Base-by-base conservation (phyloP, 2,329 filamentous ascomycete species). In the Beauveria sp. region DNA sequence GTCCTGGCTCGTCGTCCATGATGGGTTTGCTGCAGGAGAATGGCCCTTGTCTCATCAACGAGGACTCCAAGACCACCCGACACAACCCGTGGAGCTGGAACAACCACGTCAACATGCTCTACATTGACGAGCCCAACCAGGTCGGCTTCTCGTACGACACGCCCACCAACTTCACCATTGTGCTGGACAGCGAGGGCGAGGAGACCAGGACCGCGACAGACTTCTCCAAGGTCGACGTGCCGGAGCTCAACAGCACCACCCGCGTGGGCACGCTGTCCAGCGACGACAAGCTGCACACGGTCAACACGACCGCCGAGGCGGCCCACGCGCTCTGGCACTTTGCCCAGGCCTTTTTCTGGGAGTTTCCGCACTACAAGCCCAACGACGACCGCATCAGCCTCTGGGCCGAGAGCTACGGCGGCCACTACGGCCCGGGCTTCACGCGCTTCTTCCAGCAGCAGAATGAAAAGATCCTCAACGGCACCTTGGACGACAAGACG, bases 341-440 rank as follows among this genome's bases (percentile, higher is more conserved):
- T 71, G 70, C 87, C n/a, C 84, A 88, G 69, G 80, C 77, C 14
- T 87, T 84, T 73, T 69, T 89, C 65, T 75, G 73, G 26, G 74
- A 78, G 20, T 87, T 87, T 62, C 84, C 84, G 0, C 76, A 83
- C 65, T 84, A 85, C 70, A 82, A 81, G 62, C 82, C 80, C 2
- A 72, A 73, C 34, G 75, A 79, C 63, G 75, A 80, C 55, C 82
- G 84, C 14, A 79, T 90, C 56, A 86, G 86, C 67, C 73, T 90
- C 2, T 89, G 88, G 68, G 80, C 86, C 0, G 86, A 90, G 72
- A 87, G 84, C 70, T 88, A 90, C 71, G 83, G 87, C 34, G 88
- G 88, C 6, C 84, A 86, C 64, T 91, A 89, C 67, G 88, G 85
- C 0, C 86, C 87, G 0, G 79, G 80, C 0, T 87, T 89, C 67